Evolutionary conservation across 1,139 yeast genomes (phyloP), one percentile per base, ranked within the genome.

Genomic region (Sporopachydermia cereana): DNA sequence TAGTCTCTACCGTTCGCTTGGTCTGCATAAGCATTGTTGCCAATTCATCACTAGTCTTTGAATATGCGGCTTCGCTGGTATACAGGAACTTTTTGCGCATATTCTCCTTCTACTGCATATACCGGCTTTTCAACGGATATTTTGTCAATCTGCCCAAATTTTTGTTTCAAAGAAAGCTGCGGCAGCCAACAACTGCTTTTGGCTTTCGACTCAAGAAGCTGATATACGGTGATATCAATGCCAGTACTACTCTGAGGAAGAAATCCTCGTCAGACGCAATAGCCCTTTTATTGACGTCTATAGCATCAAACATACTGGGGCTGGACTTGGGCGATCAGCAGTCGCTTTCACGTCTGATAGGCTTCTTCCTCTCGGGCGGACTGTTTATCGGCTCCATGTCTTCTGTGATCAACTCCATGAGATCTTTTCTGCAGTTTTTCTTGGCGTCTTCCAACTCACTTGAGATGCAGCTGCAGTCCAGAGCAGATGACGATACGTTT

Each of bases 301-400:
- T n/a, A 34, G 31, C 45, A 20, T 31, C 4, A 36, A 12, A n/a
- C 5, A 7, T 34, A 7, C 39, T 34, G 9, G 39, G 39, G 17
- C 39, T 34, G 17, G 39, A 34, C 9, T 34, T 34, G 9, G 22
- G 39, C 22, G 39, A 34, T 34, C 9, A 34, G 45, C 75, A 75
- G 14, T 77, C 76, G 42, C 65, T 83, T 55, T 71, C 79, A 4
- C 76, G 76, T 47, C 84, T 77, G 55, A 69, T 83, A 43, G 78
- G 88, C 25, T 72, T 84, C 51, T 55, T 77, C 4, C 55, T 84
- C 30, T 77, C 89, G 1, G 80, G 85, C 2, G 69, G 77, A 29
- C 66, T 84, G 50, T 83, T 84, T 52, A 57, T 77, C 5, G 75
- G 88, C 46, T 78, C 88, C 3, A 70, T 84, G 50, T 74, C 80